Conservation (phyloP, 257 asterid genomes). For the Gardenia jasminoides region DNA sequence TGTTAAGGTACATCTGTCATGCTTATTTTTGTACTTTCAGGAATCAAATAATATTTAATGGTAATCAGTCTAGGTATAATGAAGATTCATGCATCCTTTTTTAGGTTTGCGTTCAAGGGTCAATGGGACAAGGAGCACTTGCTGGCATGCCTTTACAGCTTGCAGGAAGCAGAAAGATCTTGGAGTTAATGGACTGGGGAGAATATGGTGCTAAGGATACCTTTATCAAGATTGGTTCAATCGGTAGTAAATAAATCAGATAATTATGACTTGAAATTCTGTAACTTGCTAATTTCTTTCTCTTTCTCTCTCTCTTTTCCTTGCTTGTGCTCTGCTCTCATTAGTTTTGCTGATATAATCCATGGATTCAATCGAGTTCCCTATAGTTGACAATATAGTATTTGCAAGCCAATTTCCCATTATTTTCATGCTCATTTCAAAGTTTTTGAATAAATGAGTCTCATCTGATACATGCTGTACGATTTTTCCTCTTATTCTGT, state of each 20-base stretch:
- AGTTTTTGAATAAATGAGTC: not conserved
- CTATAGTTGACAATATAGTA: not conserved
- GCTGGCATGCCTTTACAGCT: slow-evolving; percentile 97
- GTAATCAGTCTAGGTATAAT: slow-evolving; percentile 13
- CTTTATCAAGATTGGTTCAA: slow-evolving; percentile 77
- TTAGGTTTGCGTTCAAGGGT: slow-evolving; percentile 97
- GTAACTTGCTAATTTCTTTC: not conserved
- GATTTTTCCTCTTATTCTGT: not conserved
- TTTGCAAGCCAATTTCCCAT: not conserved
- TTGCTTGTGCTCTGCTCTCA: no score
- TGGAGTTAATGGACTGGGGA: slow-evolving; percentile 99
- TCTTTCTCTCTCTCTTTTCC: not conserved
- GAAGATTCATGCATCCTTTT: slow-evolving; percentile 16
- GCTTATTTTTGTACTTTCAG: slow-evolving; percentile 3
- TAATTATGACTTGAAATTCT: not conserved
- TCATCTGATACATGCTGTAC: not conserved
- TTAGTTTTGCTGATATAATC: not conserved
- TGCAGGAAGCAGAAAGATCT: slow-evolving; percentile 82
- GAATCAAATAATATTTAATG: not conserved
- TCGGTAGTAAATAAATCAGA: slow-evolving; percentile 46
- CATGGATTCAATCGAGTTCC: not conserved
- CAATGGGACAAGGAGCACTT: slow-evolving; percentile 93
- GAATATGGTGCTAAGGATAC: slow-evolving; percentile 76
- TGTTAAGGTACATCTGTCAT: slow-evolving; percentile 53
- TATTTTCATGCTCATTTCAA: not conserved